phyloP scores from a whole-genome alignment of 2,329 filamentous ascomycete genomes.

The Epichloe gansuensis region DNA sequence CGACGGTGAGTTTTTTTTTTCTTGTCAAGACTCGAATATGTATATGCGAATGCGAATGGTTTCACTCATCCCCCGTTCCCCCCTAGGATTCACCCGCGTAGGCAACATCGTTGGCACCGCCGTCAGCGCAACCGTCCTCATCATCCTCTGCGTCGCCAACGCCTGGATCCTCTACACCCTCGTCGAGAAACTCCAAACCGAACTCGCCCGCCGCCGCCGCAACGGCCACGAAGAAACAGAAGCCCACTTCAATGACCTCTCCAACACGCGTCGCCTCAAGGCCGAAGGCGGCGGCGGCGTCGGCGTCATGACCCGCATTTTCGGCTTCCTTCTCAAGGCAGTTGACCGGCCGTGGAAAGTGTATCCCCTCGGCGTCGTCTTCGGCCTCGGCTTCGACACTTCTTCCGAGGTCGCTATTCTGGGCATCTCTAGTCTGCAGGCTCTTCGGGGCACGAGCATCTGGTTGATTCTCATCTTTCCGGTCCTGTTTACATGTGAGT shows the following conservation, averaged over 20 bases:
- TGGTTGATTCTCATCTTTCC: conserved; percentile 95
- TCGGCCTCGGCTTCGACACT: conserved; percentile 89
- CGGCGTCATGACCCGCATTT: conserved; percentile 58
- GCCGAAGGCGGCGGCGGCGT: conserved; percentile 69
- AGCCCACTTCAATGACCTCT: conserved; percentile 11
- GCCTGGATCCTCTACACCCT: conserved; percentile 73
- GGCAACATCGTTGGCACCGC: conserved; percentile 84
- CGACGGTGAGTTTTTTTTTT: conserved; percentile 27
- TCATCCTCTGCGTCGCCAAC: conserved; percentile 74
- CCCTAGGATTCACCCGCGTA: conserved; percentile 51
- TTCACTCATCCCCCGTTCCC: background rate
- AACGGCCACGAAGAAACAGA: conserved; percentile 15
- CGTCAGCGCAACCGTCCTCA: conserved; percentile 70
- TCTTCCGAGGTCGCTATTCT: conserved; percentile 87
- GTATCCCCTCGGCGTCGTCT: conserved; percentile 81
- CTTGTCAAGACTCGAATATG: background rate
- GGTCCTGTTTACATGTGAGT: conserved; percentile 66
- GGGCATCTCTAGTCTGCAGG: conserved; percentile 81
- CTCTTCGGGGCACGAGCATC: conserved; percentile 70
- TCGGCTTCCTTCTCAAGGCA: conserved; percentile 65
- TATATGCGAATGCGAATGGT: background rate
- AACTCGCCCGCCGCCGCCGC: conserved; percentile 32
- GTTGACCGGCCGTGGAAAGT: conserved; percentile 81
- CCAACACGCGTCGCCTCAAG: conserved; percentile 38
- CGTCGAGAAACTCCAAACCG: conserved; percentile 49